Evolutionary conservation across 2,329 filamentous ascomycete species (phyloP), one percentile per base, ranked within the genome.

Genomic region (Botrytis fabae): DNA sequence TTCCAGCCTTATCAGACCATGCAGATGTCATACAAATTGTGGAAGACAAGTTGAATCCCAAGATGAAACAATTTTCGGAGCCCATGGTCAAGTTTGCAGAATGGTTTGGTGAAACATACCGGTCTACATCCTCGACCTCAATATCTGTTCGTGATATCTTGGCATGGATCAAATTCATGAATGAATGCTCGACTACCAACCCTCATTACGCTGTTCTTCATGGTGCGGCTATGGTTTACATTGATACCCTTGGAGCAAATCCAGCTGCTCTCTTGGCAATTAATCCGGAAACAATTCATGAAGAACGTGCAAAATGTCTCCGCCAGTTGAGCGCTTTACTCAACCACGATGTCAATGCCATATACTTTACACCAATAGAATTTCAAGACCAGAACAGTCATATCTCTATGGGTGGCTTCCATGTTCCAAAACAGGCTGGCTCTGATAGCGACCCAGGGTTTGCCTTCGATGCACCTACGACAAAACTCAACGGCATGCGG

Each of bases 171-270:
- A 90, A 94, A 51, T 99, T 99, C 80, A 88, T 98, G 81, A 98
- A 98, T 81, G 87, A 64, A 78, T 83, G 16, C 78, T 84, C 14
- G 80, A 85, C 74, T 83, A 84, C 22, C 14, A 74, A 81, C 75
- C 81, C 82, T 0, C 78, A 85, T 44, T 85, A 87, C 74, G 84
- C 85, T 20, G 82, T 92, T 22, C 83, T 98, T 2, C 95, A 99
- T 79, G 96, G 97, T 75, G 96, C 96, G 46, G 92, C 95, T 1
- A 95, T 98, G 82, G 95, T 99, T 1, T 99, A 97, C 79, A 92
- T 99, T 73, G 97, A 99, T 80, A 96, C 94, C 1, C 88, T 99
- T 25, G 96, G 96, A 48, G 96, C 96, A 12, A 98, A 98, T 79
- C 96, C 97, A 22, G 95, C 96, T 10, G 95, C 94, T 0, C 86